Evolutionary conservation across 2,329 filamentous ascomycete species (phyloP), one percentile per base, ranked within the genome.

Genomic region (Beauveria rudraprayagi): DNA sequence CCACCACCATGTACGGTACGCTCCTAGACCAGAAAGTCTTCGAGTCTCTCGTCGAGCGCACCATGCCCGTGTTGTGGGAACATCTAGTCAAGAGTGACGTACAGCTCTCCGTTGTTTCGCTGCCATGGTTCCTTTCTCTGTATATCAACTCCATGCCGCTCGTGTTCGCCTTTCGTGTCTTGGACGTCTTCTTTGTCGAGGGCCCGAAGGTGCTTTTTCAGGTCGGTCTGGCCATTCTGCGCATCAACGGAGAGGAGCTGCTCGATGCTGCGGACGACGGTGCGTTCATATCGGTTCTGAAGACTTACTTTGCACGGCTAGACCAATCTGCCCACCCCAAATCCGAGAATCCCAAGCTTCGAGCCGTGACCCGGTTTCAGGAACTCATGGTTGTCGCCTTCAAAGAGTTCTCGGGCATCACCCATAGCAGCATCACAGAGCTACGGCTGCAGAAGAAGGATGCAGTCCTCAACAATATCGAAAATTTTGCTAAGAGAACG

Each of bases 71-170:
- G 62, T 83, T 99, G 17, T 99, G 94, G 92, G 93, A 97, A 24
- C 94, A 99, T 70, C 84, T 99, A n/a, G 89, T 92, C 66, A 96
- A 94, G 76, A 94, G 90, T 62, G 94, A 99, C 70, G 92, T 99
- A 24, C 95, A 99, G 73, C 84, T 99, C 22, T 97, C 94, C 0
- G 94, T 99, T 40, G 94, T 97, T 17, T 97, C 93, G 10, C 81
- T 99, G 48, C 94, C 94, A 3, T 99, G 94, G 94, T 99, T 99
- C 72, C 81, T 99, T 61, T 97, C 93, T 5, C 81, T 99, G 19
- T 99, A 97, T 76, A 95, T 99, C 80, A 99, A 99, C 81, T 97
- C 93, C 1, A 99, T 99, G 94, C 94, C 94, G 5, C 80, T 99
- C 17, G 92, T 97, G 1, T 99, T 97, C 75, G 94, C 94, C 51